phyloP scores from a whole-genome alignment of 108 stramenopile species.

The Nitzschia palea region DNA sequence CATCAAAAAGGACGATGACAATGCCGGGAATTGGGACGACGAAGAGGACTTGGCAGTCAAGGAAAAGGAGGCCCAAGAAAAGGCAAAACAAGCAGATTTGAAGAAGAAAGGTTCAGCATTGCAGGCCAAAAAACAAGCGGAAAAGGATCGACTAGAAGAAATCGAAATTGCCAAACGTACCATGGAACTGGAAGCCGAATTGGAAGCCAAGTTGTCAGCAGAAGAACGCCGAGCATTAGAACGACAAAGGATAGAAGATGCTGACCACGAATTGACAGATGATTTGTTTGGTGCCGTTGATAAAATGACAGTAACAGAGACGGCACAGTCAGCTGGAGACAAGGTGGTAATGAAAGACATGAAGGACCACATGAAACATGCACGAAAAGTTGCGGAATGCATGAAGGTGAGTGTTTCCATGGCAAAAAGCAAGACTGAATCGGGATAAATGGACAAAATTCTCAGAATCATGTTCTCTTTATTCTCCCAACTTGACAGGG shows the following conservation, averaged over 20 bases:
- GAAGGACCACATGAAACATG: conserved; percentile 91
- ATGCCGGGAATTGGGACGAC: conserved; percentile 66
- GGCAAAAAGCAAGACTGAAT: no score
- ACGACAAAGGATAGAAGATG: conserved; percentile 70
- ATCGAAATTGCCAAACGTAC: conserved; percentile 79
- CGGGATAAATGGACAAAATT: no score
- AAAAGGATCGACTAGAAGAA: conserved; percentile 64
- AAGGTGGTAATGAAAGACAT: conserved; percentile 78
- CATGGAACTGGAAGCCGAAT: conserved; percentile 84
- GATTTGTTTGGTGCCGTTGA: conserved; percentile 79
- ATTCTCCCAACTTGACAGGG: conserved; percentile 19
- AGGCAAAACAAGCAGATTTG: conserved; percentile 33
- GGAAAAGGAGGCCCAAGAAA: conserved; percentile 65
- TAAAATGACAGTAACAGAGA: conserved; percentile 23
- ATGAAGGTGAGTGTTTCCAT: conserved; percentile 53
- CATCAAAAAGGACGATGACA: conserved; percentile 29
- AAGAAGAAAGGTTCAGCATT: conserved; percentile 89
- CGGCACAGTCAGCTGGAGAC: conserved; percentile 51
- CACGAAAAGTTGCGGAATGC: conserved; percentile 70
- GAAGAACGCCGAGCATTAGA: conserved; percentile 68
- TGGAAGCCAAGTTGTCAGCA: conserved; percentile 83
- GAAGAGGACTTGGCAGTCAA: conserved; percentile 87
- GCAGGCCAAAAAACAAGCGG: conserved; percentile 71
- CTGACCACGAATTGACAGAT: conserved; percentile 77
- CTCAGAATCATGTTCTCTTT: not conserved